phyloP scores from a whole-genome alignment of 371 early-diverging fungal species.

The Mortierella sp. region DNA sequence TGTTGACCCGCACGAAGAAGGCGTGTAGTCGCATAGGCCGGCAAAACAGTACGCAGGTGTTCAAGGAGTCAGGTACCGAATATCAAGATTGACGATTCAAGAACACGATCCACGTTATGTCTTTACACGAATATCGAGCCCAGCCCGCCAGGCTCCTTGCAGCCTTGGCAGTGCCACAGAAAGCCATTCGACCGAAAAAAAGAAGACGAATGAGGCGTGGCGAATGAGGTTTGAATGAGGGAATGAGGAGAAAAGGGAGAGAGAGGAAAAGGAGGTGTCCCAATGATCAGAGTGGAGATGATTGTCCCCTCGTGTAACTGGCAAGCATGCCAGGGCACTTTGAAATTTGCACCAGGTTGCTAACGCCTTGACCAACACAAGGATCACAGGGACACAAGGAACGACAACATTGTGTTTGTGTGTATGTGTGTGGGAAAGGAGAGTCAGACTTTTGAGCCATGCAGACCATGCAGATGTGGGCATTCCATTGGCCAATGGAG shows the following conservation, averaged over 20 bases:
- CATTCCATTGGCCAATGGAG: neutral
- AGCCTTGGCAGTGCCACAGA: slow-evolving; percentile 18
- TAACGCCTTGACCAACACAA: neutral
- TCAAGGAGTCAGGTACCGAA: no score
- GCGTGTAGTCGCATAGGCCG: no score
- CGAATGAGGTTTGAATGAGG: slow-evolving; percentile 1
- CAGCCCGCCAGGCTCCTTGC: slow-evolving; percentile 13
- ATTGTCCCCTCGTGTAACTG: no score
- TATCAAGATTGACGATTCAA: neutral
- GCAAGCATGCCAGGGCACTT: no score
- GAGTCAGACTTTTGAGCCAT: neutral
- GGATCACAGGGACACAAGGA: neutral
- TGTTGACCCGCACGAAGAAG: no score
- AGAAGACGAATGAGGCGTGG: neutral
- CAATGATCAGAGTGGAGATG: neutral
- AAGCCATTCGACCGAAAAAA: slow-evolving; percentile 17
- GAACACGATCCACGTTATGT: neutral
- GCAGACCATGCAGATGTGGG: neutral
- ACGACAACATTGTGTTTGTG: neutral
- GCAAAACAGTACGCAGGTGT: no score
- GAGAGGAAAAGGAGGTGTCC: neutral
- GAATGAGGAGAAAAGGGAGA: slow-evolving; percentile 1
- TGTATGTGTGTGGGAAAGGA: neutral
- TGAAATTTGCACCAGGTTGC: no score
- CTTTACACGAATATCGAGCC: slow-evolving; percentile 21